Evolutionary conservation across 176 grass and related monocot genomes (phyloP), one percentile per base, ranked within the genome.

Genomic region (Hyparrhenia diplandra): DNA sequence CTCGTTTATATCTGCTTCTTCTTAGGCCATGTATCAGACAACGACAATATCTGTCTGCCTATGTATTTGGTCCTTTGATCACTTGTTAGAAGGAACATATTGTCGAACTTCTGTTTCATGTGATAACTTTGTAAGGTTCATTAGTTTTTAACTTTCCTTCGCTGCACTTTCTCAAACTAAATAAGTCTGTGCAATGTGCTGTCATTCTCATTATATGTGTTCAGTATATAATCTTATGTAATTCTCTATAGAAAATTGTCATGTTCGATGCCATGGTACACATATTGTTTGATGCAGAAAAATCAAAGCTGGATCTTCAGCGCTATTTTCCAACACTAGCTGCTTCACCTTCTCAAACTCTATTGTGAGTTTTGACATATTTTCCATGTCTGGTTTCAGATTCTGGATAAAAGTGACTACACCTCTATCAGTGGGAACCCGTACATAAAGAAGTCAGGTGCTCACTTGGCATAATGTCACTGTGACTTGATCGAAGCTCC

Each of bases 371-470:
- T 70, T 76, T 80, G 29, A 52, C 67, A 52, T 73, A 37, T 27
- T 55, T 43, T 54, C 10, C 60, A n/a, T 36, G 34, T 2, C 9
- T 0, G 14, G 11, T 70, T 74, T 43, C 85, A 97, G 94, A 97
- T 94, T 80, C 49, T 97, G 74, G 94, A 97, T 20, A 94, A 84
- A 87, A 85, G 74, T 3, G n/a, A n/a, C 49, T 92, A 85, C 80
- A 92, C 71, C 24, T 12, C 80, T 63, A 94, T 98, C 78, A 81
- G 67, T 87, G 90, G 95, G 71, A 92, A 85, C 43, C 95, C 90
- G 35, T 94, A 88, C 80, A 97, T 97, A 49, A 97, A 94, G 83
- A 94, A 97, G 82, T 90, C 94, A 87, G 94, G 94, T 97, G 47
- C 68, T 43, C 18, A 65, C 60, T 28, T 31, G 35, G 57, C 16